Evolutionary conservation across 148 eudicot genomes (phyloP).

Genomic region (Chenopodium album): DNA sequence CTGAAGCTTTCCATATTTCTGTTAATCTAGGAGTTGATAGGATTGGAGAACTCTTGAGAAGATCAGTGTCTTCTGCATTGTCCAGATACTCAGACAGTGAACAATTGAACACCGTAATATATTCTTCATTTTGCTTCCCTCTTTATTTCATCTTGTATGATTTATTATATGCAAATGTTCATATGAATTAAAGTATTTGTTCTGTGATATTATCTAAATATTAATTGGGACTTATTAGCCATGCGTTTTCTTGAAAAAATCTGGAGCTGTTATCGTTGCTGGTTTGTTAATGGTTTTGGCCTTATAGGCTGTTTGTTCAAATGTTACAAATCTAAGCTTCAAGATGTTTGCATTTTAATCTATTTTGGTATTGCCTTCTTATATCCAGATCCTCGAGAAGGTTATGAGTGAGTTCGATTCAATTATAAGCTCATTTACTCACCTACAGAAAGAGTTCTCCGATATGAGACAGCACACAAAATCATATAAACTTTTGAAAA

Average conservation of each 20-base stretch:
- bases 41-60: slow-evolving; percentile 76
- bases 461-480: slow-evolving; percentile 67
- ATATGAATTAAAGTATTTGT: not conserved
- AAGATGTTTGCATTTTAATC: not conserved
- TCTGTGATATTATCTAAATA: not conserved
- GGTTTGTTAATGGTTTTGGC: not conserved
- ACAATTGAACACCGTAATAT: slow-evolving; percentile 58
- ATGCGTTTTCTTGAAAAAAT: not conserved
- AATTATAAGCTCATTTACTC: slow-evolving; percentile 75
- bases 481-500: slow-evolving; percentile 57
- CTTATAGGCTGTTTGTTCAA: not conserved
- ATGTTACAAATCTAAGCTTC: not conserved
- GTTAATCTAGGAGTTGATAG: slow-evolving; percentile 90
- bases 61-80: slow-evolving; percentile 74
- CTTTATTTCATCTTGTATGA: too few relatives aligned
- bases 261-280: not conserved
- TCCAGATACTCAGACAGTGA: slow-evolving; percentile 78
- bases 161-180: slow-evolving; percentile 7
- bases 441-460: slow-evolving; percentile 74
- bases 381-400: slow-evolving; percentile 77
- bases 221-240: not conserved
- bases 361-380: slow-evolving; percentile 4
- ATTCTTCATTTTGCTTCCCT: slow-evolving; percentile 8
- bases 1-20: slow-evolving; percentile 92
- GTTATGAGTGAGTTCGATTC: slow-evolving; percentile 71